Evolutionary conservation across 805 yeast species (phyloP), one percentile per base, ranked within the genome.

Genomic region (Candida piceae): DNA sequence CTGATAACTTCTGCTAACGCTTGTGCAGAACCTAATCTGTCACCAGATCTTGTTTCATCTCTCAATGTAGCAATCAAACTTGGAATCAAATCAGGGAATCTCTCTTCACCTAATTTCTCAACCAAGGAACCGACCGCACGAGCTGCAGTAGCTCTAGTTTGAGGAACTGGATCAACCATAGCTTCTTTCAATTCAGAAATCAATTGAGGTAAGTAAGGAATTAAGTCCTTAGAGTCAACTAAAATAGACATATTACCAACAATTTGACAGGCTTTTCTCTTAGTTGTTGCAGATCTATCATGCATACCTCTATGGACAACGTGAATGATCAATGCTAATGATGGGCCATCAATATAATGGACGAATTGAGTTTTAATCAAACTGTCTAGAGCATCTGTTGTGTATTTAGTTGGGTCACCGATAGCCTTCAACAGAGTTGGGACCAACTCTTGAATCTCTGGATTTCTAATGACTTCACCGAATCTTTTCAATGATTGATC

Each of bases 121-220:
- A 94, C 96, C 44, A 93, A 70, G 0, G 97, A 87, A 49, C 99
- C 99, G 35, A 93, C 66, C 0, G 98, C 98, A 63, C 97, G 79
- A 16, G 97, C 89, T 17, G 97, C 97, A 16, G 96, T 93, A 1
- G 97, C 94, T 58, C 97, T 78, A 0, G 99, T 93, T 29, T 80
- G 85, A 22, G 97, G 96, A 35, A 93, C 98, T 1, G 98, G 98
- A 51, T 93, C 99, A 34, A 94, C 96, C 95, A 93, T 90, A 5
- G 97, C 95, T 29, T 75, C 70, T 59, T 93, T 95, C 42, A 93
- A 74, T 50, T 88, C 96, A 9, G 78, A 70, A 30, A 90, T 81
- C 49, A 93, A 69, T 29, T 78, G 76, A 16, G 78, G 74, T 52
- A 93, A 67, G 62, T 93, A 93, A 18, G 96, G 97, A 35, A 77